phyloP scores from a whole-genome alignment of 2,329 filamentous ascomycete genomes.

The Cercospora berteroae region DNA sequence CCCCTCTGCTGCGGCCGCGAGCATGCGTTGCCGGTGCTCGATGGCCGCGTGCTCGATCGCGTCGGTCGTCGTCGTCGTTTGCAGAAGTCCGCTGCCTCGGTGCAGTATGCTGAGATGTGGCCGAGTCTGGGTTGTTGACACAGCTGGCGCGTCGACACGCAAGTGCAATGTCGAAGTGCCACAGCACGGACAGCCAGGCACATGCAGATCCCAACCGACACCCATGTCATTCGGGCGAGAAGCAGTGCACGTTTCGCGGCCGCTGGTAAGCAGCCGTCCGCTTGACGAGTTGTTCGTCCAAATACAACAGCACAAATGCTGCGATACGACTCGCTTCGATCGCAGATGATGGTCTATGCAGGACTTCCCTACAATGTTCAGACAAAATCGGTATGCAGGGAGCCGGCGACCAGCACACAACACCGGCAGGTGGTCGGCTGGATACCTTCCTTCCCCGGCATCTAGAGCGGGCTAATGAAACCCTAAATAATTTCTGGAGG shows the following conservation, averaged over 20 bases:
- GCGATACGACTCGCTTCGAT: background rate
- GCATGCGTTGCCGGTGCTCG: background rate
- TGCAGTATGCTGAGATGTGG: background rate
- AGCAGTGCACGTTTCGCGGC: background rate
- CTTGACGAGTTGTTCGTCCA: background rate
- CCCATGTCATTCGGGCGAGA: background rate
- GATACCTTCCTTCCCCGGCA: background rate
- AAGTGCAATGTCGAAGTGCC: background rate
- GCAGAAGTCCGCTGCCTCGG: background rate
- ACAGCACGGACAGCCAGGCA: slow-evolving; percentile 2
- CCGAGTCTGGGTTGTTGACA: background rate
- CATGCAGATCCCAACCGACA: slow-evolving; percentile 6
- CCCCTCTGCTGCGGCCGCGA: background rate
- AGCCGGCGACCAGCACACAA: background rate
- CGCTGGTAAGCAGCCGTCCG: background rate
- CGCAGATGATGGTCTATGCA: background rate
- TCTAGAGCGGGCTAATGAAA: background rate
- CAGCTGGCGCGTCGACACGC: background rate
- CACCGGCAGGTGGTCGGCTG: background rate
- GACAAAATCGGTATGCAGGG: background rate
- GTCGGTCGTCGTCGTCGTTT: background rate
- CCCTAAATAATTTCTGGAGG: background rate
- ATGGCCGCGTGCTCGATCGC: background rate
- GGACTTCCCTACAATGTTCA: background rate
- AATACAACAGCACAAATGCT: background rate